Evolutionary conservation across 805 yeast species (phyloP).

Genomic region (Ascoidea asiatica): DNA sequence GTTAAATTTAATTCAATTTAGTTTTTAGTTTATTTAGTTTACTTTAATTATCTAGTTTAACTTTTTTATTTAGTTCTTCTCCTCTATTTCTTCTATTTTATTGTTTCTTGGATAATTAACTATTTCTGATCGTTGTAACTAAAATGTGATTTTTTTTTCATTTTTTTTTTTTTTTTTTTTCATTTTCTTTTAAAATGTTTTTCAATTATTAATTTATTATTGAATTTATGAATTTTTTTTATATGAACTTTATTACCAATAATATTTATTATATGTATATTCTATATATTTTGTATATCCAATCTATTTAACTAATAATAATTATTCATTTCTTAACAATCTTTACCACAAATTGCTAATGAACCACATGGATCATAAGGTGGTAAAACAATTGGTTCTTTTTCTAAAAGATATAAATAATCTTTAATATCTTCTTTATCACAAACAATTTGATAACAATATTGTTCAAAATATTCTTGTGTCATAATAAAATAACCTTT

Average conservation of each 20-base stretch:
- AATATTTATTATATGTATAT: too few species aligned
- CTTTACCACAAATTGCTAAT: conserved; percentile 25
- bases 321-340: neutral
- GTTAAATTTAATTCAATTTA: too few species aligned
- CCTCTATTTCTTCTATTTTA: neutral
- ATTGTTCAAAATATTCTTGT: conserved; percentile 61
- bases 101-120: too few species aligned
- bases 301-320: too few species aligned
- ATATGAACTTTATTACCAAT: too few species aligned
- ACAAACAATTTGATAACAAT: conserved; percentile 60
- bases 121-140: too few species aligned
- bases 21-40: neutral
- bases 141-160: neutral
- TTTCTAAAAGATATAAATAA: conserved; percentile 27
- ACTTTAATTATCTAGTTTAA: too few species aligned
- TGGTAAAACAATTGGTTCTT: conserved; percentile 44
- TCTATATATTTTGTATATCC: too few species aligned
- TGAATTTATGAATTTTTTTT: too few species aligned
- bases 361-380: conserved; percentile 80
- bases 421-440: conserved; percentile 34
- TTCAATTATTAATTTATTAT: too few species aligned
- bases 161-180: too few species aligned
- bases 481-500: conserved; percentile 64
- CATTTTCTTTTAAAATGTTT: neutral
- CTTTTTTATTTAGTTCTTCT: too few species aligned